Percentiles rank a stretch among this genome's conserved stretches.
Evolutionary conservation across 768 basidiomycete species (phyloP).

Genomic region (Pisolithus marmoratus): DNA sequence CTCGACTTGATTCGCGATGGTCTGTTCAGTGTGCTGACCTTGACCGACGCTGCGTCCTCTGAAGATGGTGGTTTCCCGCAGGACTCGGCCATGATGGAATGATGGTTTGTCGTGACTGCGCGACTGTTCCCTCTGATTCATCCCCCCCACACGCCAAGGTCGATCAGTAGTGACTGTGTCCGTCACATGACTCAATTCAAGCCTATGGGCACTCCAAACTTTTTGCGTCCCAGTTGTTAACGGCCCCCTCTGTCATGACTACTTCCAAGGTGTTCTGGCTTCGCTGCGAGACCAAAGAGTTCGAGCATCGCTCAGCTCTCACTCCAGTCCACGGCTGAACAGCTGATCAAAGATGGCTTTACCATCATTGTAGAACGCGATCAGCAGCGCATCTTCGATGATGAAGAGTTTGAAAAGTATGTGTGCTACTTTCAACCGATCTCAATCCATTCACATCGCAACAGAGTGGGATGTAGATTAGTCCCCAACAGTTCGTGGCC

Average conservation of each 20-base stretch:
- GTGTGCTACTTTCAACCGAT: constrained; percentile 25
- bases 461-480: constrained; percentile 84
- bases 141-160: too few species aligned
- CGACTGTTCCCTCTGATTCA: too few species aligned
- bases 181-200: not conserved
- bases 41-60: not conserved
- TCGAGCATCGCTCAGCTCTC: constrained; percentile 88
- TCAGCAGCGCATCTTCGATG: constrained; percentile 89
- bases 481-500: constrained; percentile 89
- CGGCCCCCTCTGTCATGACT: not conserved
- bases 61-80: not conserved
- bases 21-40: not conserved
- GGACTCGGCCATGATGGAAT: constrained; percentile 1
- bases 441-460: constrained; percentile 3
- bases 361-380: constrained; percentile 90
- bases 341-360: constrained; percentile 85
- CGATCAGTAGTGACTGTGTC: too few species aligned
- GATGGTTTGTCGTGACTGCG: not conserved
- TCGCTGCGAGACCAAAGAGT: constrained; percentile 94
- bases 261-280: constrained; percentile 61
- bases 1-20: not conserved
- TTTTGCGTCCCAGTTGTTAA: not conserved
- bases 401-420: constrained; percentile 88
- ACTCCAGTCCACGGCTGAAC: constrained; percentile 89
- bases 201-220: not conserved